Conservation (phyloP, 768 basidiomycete genomes). For the Auriscalpium orientale region DNA sequence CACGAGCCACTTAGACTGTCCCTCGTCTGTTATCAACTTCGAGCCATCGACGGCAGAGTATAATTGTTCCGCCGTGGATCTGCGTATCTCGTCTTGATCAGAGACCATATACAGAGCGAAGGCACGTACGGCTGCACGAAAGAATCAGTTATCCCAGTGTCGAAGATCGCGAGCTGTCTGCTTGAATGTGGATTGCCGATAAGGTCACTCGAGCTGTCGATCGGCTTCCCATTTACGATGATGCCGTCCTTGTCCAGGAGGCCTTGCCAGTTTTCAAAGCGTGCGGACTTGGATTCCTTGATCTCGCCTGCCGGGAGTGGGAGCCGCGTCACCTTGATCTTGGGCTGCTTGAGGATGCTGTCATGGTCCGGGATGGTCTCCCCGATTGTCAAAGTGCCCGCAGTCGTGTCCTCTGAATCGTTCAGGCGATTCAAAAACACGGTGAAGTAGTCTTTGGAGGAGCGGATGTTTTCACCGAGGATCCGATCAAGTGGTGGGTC, state of each 20-base stretch:
- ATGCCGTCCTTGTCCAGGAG: constrained; percentile 25
- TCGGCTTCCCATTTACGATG: constrained; percentile 25
- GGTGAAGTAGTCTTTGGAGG: constrained; percentile 23
- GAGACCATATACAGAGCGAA: too few species aligned
- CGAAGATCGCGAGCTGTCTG: constrained; percentile 54
- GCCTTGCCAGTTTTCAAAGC: constrained; percentile 28
- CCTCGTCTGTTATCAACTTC: constrained; percentile 34
- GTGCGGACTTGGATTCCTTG: too few species aligned
- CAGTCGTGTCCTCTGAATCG: constrained; percentile 19
- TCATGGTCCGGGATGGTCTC: constrained; percentile 19
- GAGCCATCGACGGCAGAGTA: constrained; percentile 51
- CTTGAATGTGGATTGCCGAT: constrained; percentile 31
- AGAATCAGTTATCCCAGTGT: constrained; percentile 56
- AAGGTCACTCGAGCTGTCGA: constrained; percentile 17
- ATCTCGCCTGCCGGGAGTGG: neutral
- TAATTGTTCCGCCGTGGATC: constrained; percentile 48
- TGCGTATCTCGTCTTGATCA: constrained; percentile 16
- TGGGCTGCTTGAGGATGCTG: constrained; percentile 20
- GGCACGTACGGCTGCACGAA: constrained; percentile 30
- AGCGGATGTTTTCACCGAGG: constrained; percentile 22
- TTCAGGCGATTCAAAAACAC: constrained; percentile 24
- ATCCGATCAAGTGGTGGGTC: constrained; percentile 25
- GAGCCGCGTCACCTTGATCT: constrained; percentile 19
- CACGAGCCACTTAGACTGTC: constrained; percentile 38
- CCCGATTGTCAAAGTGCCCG: constrained; percentile 26